Conservation (phyloP, 495 filamentous ascomycete species). For the Talaromyces proteolyticus region DNA sequence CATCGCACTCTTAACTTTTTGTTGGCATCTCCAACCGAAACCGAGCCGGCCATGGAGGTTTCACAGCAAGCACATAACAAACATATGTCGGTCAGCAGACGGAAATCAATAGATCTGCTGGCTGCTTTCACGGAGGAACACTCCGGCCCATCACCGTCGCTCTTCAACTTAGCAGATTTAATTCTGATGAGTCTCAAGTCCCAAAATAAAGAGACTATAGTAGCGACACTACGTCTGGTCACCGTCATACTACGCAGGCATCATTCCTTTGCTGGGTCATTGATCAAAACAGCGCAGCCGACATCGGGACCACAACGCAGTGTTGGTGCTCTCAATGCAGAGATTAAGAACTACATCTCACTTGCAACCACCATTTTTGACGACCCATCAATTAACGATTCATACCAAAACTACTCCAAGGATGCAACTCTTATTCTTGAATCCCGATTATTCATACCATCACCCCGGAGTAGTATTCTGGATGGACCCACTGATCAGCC, state of each 20-base stretch:
- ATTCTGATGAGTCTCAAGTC: slow-evolving; percentile 80
- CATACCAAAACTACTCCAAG: slow-evolving; percentile 76
- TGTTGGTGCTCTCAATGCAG: slow-evolving; percentile 71
- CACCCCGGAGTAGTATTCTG: background rate
- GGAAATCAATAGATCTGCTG: slow-evolving; percentile 85
- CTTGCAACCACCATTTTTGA: slow-evolving; percentile 68
- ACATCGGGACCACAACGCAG: slow-evolving; percentile 53
- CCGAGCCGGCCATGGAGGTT: slow-evolving; percentile 24
- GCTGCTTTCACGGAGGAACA: slow-evolving; percentile 60
- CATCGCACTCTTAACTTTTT: slow-evolving; percentile 92
- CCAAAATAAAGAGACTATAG: slow-evolving; percentile 77
- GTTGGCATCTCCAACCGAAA: slow-evolving; percentile 60
- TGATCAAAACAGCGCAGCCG: slow-evolving; percentile 56
- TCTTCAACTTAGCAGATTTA: slow-evolving; percentile 94
- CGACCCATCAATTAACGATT: slow-evolving; percentile 65
- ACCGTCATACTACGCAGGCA: slow-evolving; percentile 81
- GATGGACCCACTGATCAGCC: slow-evolving; percentile 19
- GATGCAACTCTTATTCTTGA: slow-evolving; percentile 77
- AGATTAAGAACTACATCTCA: slow-evolving; percentile 66
- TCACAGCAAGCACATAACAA: slow-evolving; percentile 25
- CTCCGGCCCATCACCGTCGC: slow-evolving; percentile 68
- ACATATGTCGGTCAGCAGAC: slow-evolving; percentile 59
- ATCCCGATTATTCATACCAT: slow-evolving; percentile 48
- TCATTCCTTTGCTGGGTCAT: slow-evolving; percentile 75
- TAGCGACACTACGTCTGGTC: slow-evolving; percentile 78